Conservation (phyloP, 2,329 filamentous ascomycete genomes). For the Fusarium albosuccineum region DNA sequence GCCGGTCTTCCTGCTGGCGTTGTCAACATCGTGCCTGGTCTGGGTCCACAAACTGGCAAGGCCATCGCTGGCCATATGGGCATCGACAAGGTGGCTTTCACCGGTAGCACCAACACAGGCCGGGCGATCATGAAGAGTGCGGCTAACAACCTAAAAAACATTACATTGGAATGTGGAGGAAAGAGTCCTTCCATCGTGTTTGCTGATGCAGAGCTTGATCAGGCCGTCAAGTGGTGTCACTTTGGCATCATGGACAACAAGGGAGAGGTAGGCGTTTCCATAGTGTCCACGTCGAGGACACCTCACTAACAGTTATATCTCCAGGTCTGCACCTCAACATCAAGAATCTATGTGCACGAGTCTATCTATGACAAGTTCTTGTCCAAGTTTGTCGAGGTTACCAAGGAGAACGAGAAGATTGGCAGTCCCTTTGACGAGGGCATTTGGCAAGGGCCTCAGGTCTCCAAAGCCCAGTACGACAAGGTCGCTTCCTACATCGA, state of each 20-base stretch:
- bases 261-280: slow-evolving; percentile 60
- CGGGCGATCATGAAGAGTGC: slow-evolving; percentile 77
- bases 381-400: slow-evolving; percentile 62
- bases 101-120: slow-evolving; percentile 75
- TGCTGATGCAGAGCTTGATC: slow-evolving; percentile 69
- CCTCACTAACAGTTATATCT: not conserved
- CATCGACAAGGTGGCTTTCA: slow-evolving; percentile 79
- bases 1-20: slow-evolving; percentile 81
- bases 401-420: slow-evolving; percentile 64
- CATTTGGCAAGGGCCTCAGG: slow-evolving; percentile 76
- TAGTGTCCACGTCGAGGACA: not conserved
- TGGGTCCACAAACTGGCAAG: slow-evolving; percentile 72
- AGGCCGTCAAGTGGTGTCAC: slow-evolving; percentile 66
- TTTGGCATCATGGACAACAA: slow-evolving; percentile 64
- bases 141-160: slow-evolving; percentile 68
- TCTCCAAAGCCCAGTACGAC: slow-evolving; percentile 74
- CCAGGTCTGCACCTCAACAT: slow-evolving; percentile 69
- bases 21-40: slow-evolving; percentile 77
- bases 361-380: slow-evolving; percentile 70
- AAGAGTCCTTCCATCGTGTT: slow-evolving; percentile 70
- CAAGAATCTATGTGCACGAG: slow-evolving; percentile 71
- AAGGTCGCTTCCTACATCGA: slow-evolving; percentile 75
- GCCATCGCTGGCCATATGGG: slow-evolving; percentile 72
- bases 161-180: slow-evolving; percentile 70
- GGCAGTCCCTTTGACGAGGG: slow-evolving; percentile 72